Conservation (phyloP, 1,284 basidiomycete genomes). For the Coniferiporia sulphurascens region DNA sequence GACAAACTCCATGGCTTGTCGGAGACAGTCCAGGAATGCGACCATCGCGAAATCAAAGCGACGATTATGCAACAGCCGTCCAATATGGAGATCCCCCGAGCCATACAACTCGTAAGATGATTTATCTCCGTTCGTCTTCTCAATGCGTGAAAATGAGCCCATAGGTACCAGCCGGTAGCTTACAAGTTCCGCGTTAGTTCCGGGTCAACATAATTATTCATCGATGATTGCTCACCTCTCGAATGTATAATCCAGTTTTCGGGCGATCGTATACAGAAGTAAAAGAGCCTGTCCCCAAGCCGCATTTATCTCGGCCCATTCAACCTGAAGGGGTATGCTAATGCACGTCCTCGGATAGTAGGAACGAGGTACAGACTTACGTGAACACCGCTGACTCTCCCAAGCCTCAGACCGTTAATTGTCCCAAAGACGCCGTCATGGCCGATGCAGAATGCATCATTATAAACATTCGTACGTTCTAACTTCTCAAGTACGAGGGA, state of each 20-base stretch:
- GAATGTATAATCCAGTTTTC: slow-evolving; percentile 85
- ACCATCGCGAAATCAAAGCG: slow-evolving; percentile 97
- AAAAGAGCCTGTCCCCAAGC: slow-evolving; percentile 97
- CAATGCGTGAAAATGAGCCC: slow-evolving; percentile 90
- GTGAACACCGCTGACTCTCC: slow-evolving; percentile 74
- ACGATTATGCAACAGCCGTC: slow-evolving; percentile 86
- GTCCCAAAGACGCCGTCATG: slow-evolving; percentile 93
- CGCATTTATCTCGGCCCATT: slow-evolving; percentile 99
- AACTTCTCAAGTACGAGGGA: slow-evolving; percentile 77
- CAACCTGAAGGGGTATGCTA: slow-evolving; percentile 52
- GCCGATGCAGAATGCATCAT: slow-evolving; percentile 97
- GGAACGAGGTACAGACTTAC: slow-evolving; percentile 35
- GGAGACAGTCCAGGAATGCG: slow-evolving; percentile 90
- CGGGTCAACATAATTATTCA: slow-evolving; percentile 23
- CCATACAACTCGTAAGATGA: slow-evolving; percentile 85
- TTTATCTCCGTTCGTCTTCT: slow-evolving; percentile 79
- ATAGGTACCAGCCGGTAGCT: slow-evolving; percentile 89
- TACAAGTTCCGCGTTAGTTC: slow-evolving; percentile 13
- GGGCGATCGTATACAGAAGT: slow-evolving; percentile 84
- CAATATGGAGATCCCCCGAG: slow-evolving; percentile 85
- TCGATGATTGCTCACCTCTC: slow-evolving; percentile 50
- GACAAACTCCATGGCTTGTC: slow-evolving; percentile 85
- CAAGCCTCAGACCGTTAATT: slow-evolving; percentile 92
- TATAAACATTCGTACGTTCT: slow-evolving; percentile 94
- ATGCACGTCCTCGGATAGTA: background rate